Evolutionary conservation across 1,284 basidiomycete species (phyloP), one percentile per base, ranked within the genome.

Genomic region (Fomitopsis palustris): DNA sequence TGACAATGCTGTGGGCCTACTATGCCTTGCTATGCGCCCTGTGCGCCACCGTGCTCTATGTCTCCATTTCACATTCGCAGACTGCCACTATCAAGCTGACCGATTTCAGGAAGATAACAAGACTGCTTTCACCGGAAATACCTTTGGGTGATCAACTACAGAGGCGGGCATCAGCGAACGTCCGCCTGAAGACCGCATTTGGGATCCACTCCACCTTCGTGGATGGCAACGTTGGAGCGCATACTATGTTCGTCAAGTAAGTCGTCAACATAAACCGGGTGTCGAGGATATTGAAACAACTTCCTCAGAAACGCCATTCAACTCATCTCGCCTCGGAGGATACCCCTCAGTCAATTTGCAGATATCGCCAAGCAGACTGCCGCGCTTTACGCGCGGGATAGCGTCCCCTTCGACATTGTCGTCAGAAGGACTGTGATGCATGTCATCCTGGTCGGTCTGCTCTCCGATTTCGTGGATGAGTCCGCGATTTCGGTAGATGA

Each of bases 371-470:
- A 64, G 0, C 61, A 67, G 14, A 74, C 78, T 12, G 74, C 64
- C 72, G 17, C 62, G 57, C 45, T 56, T 53, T 70, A 45, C 60
- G 56, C 62, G 61, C 56, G 59, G 58, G 52, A 25, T n/a, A 54
- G 9, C 29, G 21, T 70, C 37, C 58, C 71, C 0, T 80, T 79
- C 61, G 74, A 75, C 52, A 55, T 58, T 0, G 77, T 79, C 58
- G 63, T 83, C 16, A 80, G 79, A 53, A 71, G 73, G 35, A 67
- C 78, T 43, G 79, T 78, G 4, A 70, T 85, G 23, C 72, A 76
- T 12, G 67, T 74, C 4, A 73, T 82, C 47, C 65, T 80, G 27
- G 64, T 73, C 17, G 76, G 73, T 1, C 69, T 85, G 2, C 67
- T 85, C 33, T 65, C 59, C 2, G 70, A 75, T 16, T 67, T 78